A percentile compares a stretch with the other conserved stretches of the same genome.
phyloP scores from a whole-genome alignment of 2,329 filamentous ascomycete species.

The Aspergillus niger region DNA sequence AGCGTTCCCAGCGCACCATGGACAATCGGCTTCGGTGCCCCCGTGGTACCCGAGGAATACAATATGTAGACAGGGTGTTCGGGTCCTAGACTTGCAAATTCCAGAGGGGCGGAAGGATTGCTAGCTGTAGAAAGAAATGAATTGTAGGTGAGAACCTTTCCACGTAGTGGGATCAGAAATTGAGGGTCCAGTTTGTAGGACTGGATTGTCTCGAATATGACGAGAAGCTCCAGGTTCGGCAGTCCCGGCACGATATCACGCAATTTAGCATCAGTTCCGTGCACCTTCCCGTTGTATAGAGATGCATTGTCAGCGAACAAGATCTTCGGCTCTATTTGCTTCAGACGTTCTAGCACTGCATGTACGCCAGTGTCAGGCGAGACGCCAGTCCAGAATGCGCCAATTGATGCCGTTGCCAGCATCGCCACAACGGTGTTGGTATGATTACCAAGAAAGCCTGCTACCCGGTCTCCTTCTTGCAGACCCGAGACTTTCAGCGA shows the following conservation, averaged over 20 bases:
- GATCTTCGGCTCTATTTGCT: slow-evolving; percentile 79
- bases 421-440: slow-evolving; percentile 83
- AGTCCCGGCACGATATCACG: slow-evolving; percentile 72
- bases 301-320: slow-evolving; percentile 87
- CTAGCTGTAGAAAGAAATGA: slow-evolving; percentile 50
- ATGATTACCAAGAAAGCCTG: slow-evolving; percentile 85
- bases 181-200: slow-evolving; percentile 40
- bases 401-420: slow-evolving; percentile 78
- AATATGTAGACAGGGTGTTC: slow-evolving; percentile 92
- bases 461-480: slow-evolving; percentile 61
- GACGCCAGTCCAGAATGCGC: slow-evolving; percentile 90
- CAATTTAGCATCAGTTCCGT: slow-evolving; percentile 78
- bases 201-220: slow-evolving; percentile 71
- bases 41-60: slow-evolving; percentile 90
- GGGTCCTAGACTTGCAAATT: slow-evolving; percentile 76
- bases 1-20: slow-evolving; percentile 88
- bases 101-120: slow-evolving; percentile 46
- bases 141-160: slow-evolving; percentile 43
- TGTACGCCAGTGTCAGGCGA: slow-evolving; percentile 91
- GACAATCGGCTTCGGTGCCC: slow-evolving; percentile 86
- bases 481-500: slow-evolving; percentile 70
- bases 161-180: slow-evolving; percentile 38
- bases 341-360: slow-evolving; percentile 82
- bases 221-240: slow-evolving; percentile 66
- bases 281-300: slow-evolving; percentile 87